Evolutionary conservation across 1,284 basidiomycete genomes (phyloP).

Genomic region (Austroboletus niveus): DNA sequence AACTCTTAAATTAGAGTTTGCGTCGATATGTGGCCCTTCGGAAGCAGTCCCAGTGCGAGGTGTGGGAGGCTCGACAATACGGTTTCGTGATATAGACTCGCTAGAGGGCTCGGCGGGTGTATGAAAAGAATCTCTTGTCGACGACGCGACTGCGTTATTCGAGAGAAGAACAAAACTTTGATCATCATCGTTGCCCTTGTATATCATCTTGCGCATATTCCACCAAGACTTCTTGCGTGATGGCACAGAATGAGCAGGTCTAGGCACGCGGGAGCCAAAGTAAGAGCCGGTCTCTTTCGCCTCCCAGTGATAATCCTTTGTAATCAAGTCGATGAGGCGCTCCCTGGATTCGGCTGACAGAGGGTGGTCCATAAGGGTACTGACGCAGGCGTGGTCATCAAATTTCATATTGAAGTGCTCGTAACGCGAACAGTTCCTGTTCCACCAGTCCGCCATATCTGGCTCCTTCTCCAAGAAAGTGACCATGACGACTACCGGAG

Average conservation of each 20-base stretch:
- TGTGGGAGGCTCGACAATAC: slow-evolving; percentile 13
- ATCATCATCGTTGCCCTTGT: background rate
- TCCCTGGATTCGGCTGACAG: slow-evolving; percentile 12
- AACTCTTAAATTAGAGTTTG: too few species aligned
- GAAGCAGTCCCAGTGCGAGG: background rate
- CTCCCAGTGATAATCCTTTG: slow-evolving; percentile 11
- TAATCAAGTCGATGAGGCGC: slow-evolving; percentile 16
- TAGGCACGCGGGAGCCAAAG: slow-evolving; percentile 14
- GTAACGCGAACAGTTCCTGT: slow-evolving; percentile 9
- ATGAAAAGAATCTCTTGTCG: slow-evolving; percentile 5
- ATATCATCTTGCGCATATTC: background rate
- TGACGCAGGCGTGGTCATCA: slow-evolving; percentile 28
- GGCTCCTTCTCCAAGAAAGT: slow-evolving; percentile 20
- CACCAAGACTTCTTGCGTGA: background rate
- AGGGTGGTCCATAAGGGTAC: slow-evolving; percentile 10
- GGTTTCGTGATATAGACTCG: slow-evolving; percentile 7
- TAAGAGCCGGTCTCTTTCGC: slow-evolving; percentile 8
- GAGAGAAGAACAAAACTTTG: background rate
- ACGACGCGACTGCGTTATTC: background rate
- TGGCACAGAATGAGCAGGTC: background rate
- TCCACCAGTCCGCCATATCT: slow-evolving; percentile 31
- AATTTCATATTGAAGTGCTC: slow-evolving; percentile 17
- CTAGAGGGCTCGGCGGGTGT: slow-evolving; percentile 16
- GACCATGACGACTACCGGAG: slow-evolving; percentile 28
- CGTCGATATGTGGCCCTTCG: background rate